Evolutionary conservation across 176 grass and related monocot genomes (phyloP).

Genomic region (Oryza nivara): DNA sequence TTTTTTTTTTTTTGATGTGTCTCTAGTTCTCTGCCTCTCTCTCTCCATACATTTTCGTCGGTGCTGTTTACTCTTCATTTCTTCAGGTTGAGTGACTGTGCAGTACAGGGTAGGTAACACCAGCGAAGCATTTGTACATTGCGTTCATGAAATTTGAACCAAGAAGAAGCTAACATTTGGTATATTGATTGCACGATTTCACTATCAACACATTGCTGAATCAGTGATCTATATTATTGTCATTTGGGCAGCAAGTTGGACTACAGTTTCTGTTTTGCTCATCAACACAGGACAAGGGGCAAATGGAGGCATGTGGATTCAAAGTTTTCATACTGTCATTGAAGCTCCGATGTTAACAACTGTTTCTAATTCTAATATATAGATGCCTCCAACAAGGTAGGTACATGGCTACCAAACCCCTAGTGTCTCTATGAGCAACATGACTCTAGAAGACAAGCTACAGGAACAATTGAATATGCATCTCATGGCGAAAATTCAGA

Average conservation of each 20-base stretch:
- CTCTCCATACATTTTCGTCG: neutral
- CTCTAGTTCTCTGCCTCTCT: too few relatives aligned
- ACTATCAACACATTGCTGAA: neutral
- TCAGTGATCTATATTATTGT: too few relatives aligned
- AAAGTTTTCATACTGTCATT: neutral
- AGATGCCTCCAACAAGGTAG: neutral
- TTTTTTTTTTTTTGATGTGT: neutral
- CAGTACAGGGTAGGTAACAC: slow-evolving; percentile 35
- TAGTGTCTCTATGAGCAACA: neutral
- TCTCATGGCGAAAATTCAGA: neutral
- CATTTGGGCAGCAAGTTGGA: neutral
- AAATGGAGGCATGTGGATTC: neutral
- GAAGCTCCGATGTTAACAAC: neutral
- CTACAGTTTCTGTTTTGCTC: neutral
- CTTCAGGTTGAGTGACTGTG: slow-evolving; percentile 1
- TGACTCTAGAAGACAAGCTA: neutral
- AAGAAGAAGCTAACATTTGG: neutral
- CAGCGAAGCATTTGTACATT: slow-evolving; percentile 16
- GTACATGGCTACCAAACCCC: neutral
- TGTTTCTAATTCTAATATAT: neutral
- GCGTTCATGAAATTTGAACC: neutral
- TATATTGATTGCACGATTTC: too few relatives aligned
- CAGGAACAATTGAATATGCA: neutral
- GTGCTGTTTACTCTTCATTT: slow-evolving; percentile 1
- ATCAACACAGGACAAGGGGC: too few relatives aligned